Conservation (phyloP, 2,329 filamentous ascomycete genomes). For the Neofusicoccum kwambonambiense region DNA sequence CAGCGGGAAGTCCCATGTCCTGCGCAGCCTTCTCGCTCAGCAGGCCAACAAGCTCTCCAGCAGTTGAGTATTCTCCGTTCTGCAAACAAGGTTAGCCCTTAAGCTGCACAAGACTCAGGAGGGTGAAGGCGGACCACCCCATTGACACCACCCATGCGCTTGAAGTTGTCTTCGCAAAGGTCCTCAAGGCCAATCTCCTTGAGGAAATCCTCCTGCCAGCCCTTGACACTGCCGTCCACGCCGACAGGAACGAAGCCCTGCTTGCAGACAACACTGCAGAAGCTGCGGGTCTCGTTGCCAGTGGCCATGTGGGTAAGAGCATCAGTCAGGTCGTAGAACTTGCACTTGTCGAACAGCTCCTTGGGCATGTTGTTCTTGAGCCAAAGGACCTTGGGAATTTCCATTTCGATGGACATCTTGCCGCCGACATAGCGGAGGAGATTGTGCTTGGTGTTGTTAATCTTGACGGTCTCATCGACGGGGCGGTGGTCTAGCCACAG, state of each 20-base stretch:
- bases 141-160: constrained; percentile 90
- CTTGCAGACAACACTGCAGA: constrained; percentile 95
- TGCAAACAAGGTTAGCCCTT: constrained; percentile 47
- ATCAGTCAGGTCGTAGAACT: constrained; percentile 94
- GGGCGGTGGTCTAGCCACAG: constrained; percentile 97
- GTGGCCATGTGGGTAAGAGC: constrained; percentile 93
- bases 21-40: constrained; percentile 79
- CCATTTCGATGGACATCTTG: constrained; percentile 99
- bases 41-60: constrained; percentile 84
- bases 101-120: constrained; percentile 20
- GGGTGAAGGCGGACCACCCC: constrained; percentile 73
- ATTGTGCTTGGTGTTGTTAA: constrained; percentile 91
- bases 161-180: constrained; percentile 80
- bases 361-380: constrained; percentile 97
- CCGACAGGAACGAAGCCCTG: constrained; percentile 96
- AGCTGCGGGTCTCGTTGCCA: constrained; percentile 86
- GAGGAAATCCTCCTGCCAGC: constrained; percentile 96
- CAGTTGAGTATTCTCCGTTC: constrained; percentile 90
- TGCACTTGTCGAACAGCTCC: constrained; percentile 86
- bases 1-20: constrained; percentile 80
- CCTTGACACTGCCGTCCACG: constrained; percentile 94
- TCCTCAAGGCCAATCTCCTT: constrained; percentile 82
- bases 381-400: constrained; percentile 97
- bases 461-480: constrained; percentile 83
- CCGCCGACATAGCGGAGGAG: constrained; percentile 94